Evolutionary conservation across 371 early-diverging fungal species (phyloP).

Genomic region (Nematocida sp.): DNA sequence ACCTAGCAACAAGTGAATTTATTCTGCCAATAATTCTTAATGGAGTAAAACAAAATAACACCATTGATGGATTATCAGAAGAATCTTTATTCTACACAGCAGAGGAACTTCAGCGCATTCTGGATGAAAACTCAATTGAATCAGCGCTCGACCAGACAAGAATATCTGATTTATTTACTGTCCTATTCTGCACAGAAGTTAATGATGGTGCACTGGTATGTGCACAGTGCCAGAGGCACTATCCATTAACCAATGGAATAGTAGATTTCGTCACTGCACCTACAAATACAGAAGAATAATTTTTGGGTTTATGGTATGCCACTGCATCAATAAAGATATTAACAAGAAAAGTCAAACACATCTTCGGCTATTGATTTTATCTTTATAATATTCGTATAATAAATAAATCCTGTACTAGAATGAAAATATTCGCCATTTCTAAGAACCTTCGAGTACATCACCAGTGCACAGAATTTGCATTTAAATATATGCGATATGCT

Average conservation of each 20-base stretch:
- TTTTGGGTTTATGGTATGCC: too few relatives aligned
- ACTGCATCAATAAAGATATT: too few relatives aligned
- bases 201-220: constrained; percentile 27
- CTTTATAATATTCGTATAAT: background rate
- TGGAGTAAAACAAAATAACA: background rate
- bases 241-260: constrained; percentile 28
- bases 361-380: too few relatives aligned
- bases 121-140: constrained; percentile 6
- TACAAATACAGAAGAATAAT: too few relatives aligned
- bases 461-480: too few relatives aligned
- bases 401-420: background rate
- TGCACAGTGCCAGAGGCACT: constrained; percentile 5
- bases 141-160: background rate
- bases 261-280: constrained; percentile 25
- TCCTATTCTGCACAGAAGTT: constrained; percentile 29
- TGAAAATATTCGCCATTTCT: too few relatives aligned
- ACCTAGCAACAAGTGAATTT: constrained; percentile 6
- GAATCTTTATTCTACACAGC: background rate
- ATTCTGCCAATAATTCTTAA: constrained; percentile 33
- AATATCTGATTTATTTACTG: constrained; percentile 14
- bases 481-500: too few relatives aligned
- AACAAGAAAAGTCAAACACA: too few relatives aligned
- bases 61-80: background rate
- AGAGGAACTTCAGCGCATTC: constrained; percentile 17
- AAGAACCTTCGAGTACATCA: too few relatives aligned